Evolutionary conservation across 345 rosid species (phyloP), one percentile per base, ranked within the genome.

Genomic region (Physaria fendleri): DNA sequence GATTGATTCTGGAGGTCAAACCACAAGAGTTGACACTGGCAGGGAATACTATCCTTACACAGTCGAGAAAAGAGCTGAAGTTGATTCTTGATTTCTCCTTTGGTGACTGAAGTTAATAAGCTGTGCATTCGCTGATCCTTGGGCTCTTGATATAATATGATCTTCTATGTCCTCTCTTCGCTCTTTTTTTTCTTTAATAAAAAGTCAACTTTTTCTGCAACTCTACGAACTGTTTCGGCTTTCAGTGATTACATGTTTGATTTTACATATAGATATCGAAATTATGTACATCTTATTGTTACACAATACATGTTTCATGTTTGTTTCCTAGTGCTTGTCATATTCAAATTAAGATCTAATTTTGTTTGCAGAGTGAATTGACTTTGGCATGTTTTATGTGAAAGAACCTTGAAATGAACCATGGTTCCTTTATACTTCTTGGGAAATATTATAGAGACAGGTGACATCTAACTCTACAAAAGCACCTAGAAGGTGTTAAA

Each of bases 1-100:
- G 45, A 87, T 93, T 64, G 99, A 93, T 65, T 74, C 84, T 12
- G 96, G 97, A 23, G 95, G 95, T 34, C 99, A 87, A 71, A 93
- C 97, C 41, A 93, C 92, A 53, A 89, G 95, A 80, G 23, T 71
- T 55, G 99, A 93, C 76, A 79, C 8, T 2, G 95, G 96, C 59
- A 93, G 87, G 79, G 99, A 89, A 70, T 89, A 89, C 62, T 93
- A 83, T 64, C 88, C 99, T 8, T 87, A 89, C 79, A 79, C 97
- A 42, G 87, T 86, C 38, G 81, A 85, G 88, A 87, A 93, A 79
- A 82, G 82, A 77, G 60, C 90, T 24, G 24, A 73, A 28, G 82
- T 56, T 28, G 88, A 82, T 43, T 74, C 80, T 52, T 78, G 72
- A 76, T 59, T 42, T 74, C 55, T 38, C 62, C 8, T 46, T 39